A percentile compares a stretch with the other conserved stretches of the same genome.
Conservation (phyloP, 108 stramenopile species). For the Cyclotella sp. region DNA sequence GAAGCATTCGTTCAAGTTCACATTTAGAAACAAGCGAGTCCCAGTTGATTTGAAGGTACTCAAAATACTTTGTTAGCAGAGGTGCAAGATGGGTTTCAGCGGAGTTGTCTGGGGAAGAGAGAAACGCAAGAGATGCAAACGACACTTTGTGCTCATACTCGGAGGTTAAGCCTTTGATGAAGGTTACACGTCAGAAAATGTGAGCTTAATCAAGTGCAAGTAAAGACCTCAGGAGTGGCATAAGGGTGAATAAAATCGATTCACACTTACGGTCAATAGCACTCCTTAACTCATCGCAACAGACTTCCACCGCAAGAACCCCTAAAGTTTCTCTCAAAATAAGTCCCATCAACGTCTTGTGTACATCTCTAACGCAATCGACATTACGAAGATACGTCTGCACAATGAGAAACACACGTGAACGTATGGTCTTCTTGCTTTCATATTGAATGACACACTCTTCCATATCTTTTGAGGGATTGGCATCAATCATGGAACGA, state of each 20-base stretch:
- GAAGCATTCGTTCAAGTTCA: conserved; percentile 79
- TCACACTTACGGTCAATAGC: conserved; percentile 58
- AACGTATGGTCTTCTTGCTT: conserved; percentile 62
- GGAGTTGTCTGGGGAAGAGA: conserved; percentile 80
- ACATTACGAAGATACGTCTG: conserved; percentile 43
- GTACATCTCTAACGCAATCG: conserved; percentile 56
- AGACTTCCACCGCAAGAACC: conserved; percentile 76
- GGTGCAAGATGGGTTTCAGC: conserved; percentile 75
- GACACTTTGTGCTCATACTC: conserved; percentile 86
- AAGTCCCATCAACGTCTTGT: conserved; percentile 63
- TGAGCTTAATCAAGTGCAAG: no score
- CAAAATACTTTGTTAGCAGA: conserved; percentile 68
- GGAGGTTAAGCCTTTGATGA: conserved; percentile 50
- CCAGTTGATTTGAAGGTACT: conserved; percentile 71
- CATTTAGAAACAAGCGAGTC: conserved; percentile 59
- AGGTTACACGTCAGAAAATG: background rate
- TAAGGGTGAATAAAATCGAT: background rate
- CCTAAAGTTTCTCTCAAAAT: conserved; percentile 73
- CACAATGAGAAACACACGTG: conserved; percentile 66
- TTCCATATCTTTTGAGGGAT: conserved; percentile 40
- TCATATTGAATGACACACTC: conserved; percentile 85
- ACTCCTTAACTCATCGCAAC: conserved; percentile 61
- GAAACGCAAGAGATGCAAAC: conserved; percentile 86
- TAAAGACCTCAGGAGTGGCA: background rate
- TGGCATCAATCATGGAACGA: conserved; percentile 38